A percentile compares a stretch with the other conserved stretches of the same genome.
phyloP scores from a whole-genome alignment of 805 yeast species.

The Cyberlindnera maritima region DNA sequence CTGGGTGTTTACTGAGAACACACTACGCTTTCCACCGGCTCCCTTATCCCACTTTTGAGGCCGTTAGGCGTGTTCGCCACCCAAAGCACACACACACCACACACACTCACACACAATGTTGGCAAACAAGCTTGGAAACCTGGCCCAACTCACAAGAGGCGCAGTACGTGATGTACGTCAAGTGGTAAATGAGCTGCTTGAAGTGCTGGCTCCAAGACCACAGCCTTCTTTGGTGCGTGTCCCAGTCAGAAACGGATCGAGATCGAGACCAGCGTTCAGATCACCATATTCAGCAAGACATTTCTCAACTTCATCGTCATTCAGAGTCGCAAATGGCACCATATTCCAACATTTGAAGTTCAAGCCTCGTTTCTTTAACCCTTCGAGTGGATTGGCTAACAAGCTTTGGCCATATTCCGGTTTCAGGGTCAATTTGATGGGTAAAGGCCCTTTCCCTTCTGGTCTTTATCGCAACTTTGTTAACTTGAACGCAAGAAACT shows the following conservation, averaged over 20 bases:
- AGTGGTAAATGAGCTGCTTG: slow-evolving; percentile 45
- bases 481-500: slow-evolving; percentile 36
- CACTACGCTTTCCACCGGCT: no score
- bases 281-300: slow-evolving; percentile 27
- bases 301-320: slow-evolving; percentile 22
- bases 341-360: slow-evolving; percentile 6
- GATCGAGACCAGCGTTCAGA: slow-evolving; percentile 11
- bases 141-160: slow-evolving; percentile 43
- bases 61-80: slow-evolving; percentile 9
- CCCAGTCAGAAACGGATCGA: slow-evolving; percentile 36
- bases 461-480: slow-evolving; percentile 36
- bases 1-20: no score
- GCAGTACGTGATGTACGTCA: slow-evolving; percentile 46
- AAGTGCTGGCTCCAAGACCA: slow-evolving; percentile 31
- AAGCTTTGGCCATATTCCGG: slow-evolving; percentile 27
- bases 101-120: no score
- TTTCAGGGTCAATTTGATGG: slow-evolving; percentile 19
- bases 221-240: slow-evolving; percentile 36
- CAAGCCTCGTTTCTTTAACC: slow-evolving; percentile 9
- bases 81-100: no score
- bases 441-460: slow-evolving; percentile 27
- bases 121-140: slow-evolving; percentile 38
- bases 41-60: neutral
- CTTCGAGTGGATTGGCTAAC: slow-evolving; percentile 7
- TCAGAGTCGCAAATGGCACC: slow-evolving; percentile 7